Conservation (phyloP, 352 stramenopile species). For the Phytophthora idaei region DNA sequence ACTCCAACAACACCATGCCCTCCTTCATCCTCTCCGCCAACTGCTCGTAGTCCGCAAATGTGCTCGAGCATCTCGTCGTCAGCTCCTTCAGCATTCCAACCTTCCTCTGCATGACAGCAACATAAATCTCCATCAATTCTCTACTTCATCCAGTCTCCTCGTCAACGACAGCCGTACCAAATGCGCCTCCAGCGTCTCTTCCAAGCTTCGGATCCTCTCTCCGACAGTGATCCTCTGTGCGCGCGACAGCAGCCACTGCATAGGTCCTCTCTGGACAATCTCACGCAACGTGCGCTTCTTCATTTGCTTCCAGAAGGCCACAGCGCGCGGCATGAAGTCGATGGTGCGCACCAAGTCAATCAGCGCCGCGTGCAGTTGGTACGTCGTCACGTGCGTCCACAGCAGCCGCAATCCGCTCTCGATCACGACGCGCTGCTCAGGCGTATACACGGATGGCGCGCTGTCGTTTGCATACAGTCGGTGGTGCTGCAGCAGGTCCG, state of each 20-base stretch:
- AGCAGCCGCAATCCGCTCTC: conserved; percentile 47
- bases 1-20: conserved; percentile 50
- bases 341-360: conserved; percentile 66
- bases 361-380: conserved; percentile 62
- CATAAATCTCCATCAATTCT: background rate
- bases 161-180: conserved; percentile 41
- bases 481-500: conserved; percentile 47
- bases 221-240: conserved; percentile 56
- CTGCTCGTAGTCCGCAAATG: conserved; percentile 42
- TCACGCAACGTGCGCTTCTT: conserved; percentile 54
- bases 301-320: conserved; percentile 74
- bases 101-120: conserved; percentile 47
- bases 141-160: background rate
- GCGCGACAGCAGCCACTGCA: conserved; percentile 70
- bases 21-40: conserved; percentile 47
- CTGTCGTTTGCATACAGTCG: conserved; percentile 36
- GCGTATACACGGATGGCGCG: conserved; percentile 19
- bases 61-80: conserved; percentile 42
- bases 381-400: conserved; percentile 67
- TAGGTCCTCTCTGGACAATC: conserved; percentile 52
- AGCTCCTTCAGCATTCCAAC: conserved; percentile 76
- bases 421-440: conserved; percentile 38
- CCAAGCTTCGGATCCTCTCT: conserved; percentile 68
- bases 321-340: conserved; percentile 70
- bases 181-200: conserved; percentile 68